Evolutionary conservation across 192 early-diverging fungal species (phyloP), one percentile per base, ranked within the genome.

Genomic region (Gaertneriomyces semiglobifer): DNA sequence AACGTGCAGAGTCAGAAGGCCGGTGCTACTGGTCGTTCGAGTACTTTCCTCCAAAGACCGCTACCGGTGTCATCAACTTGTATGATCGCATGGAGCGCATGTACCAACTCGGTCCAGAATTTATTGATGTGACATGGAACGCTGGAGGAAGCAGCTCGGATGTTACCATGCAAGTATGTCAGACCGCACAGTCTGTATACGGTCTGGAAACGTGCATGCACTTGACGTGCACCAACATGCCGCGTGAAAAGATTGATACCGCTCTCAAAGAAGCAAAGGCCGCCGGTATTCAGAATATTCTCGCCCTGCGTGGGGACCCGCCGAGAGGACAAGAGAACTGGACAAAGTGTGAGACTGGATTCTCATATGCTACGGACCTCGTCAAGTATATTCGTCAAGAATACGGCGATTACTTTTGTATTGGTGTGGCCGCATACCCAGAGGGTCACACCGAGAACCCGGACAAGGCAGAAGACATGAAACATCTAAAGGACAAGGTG

Each of bases 21-120:
- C 44, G 4, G 41, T 46, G 55, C 18, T 7, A 58, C 40, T 55
- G 75, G 83, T 96, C 94, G 40, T 93, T 99, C 66, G 97, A 99
- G 79, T 99, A 90, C 79, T 99, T 98, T 67, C 95, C 97, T 41
- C 97, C 97, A 51, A 99, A 95, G 77, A 99, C 97, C n/a, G 86
- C 89, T 53, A 65, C 91, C 79, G 95, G 94, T 67, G 91, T 98
- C 65, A 86, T 88, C 76, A 98, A 98, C 82, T 77, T 98, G 64
- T 95, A 92, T 74, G 96, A 98, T 71, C 93, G 96, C 66, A 91
- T 98, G 75, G 94, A 96, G 76, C 87, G 94, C 74, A 98, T 96
- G 95, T 90, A 93, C 74, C 78, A 82, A 42, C 84, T 94, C 38
- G 94, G 94, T 14, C 96, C 96, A 56, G 88, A 93, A 65, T 99